Conservation (phyloP, 2,329 filamentous ascomycete genomes). For the Coleophoma cylindrospora region DNA sequence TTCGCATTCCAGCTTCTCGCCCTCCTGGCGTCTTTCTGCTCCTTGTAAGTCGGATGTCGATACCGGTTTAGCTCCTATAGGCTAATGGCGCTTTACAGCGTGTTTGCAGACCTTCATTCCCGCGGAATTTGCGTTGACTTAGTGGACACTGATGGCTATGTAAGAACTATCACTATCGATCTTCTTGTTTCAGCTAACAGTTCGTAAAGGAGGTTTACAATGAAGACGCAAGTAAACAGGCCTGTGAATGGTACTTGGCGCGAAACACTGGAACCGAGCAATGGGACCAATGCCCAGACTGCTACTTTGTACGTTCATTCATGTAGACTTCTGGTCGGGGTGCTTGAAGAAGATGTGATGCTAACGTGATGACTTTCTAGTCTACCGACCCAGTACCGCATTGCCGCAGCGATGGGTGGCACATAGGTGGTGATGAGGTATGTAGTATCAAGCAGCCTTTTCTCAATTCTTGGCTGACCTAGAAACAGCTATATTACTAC, state of each 20-base stretch:
- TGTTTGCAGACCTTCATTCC: slow-evolving; percentile 17
- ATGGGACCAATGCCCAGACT: slow-evolving; percentile 14
- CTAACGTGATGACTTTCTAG: too few species aligned
- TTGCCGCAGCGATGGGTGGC: slow-evolving; percentile 6
- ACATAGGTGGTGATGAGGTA: slow-evolving; percentile 10
- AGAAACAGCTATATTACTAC: slow-evolving; percentile 6
- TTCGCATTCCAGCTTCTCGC: not conserved
- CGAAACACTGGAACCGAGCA: slow-evolving; percentile 7
- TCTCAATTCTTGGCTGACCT: not conserved
- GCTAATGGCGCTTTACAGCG: slow-evolving; percentile 1
- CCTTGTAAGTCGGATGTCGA: not conserved
- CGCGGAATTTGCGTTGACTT: slow-evolving; percentile 9
- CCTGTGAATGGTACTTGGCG: slow-evolving; percentile 8
- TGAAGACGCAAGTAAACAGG: slow-evolving; percentile 6
- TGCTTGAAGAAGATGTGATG: too few species aligned
- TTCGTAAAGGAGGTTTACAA: slow-evolving; percentile 8
- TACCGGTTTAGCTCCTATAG: not conserved
- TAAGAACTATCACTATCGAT: too few species aligned
- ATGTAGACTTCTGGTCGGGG: not conserved
- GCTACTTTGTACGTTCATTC: slow-evolving; percentile 5
- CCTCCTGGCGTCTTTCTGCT: not conserved
- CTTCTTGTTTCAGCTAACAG: too few species aligned
- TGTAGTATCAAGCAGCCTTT: not conserved
- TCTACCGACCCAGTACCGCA: not conserved
- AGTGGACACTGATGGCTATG: too few species aligned